Evolutionary conservation across 2,329 filamentous ascomycete species (phyloP), one percentile per base, ranked within the genome.

Genomic region (Aspergillus floridensis): DNA sequence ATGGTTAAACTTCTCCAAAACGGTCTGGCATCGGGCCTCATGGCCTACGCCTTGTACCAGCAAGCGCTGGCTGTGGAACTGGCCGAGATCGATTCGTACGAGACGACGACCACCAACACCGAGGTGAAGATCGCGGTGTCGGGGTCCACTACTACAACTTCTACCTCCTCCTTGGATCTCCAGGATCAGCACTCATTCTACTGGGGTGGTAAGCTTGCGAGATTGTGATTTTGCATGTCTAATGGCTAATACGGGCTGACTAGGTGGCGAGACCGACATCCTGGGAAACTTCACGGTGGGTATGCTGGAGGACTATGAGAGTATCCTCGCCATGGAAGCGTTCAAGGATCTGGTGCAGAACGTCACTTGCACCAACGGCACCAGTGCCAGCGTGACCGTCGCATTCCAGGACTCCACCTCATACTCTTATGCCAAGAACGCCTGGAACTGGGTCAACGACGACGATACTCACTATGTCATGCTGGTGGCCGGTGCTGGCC

Each of bases 381-480:
- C 61, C 19, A 61, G 61, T 21, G 56, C 59, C 32, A 59, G 61
- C 24, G 58, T 67, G 57, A 57, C 51, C 16, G 19, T 67, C 24
- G 59, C 54, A 11, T 64, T 66, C 49, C 47, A 61, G 14, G 53
- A 62, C 49, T 50, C 56, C n/a, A 31, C 49, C 6, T 57, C 59
- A 3, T 67, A 59, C 38, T 49, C 24, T n/a, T 61, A 64, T 53
- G 53, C 57, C 12, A 61, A 63, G 56, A 54, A 47, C 14, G 53
- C 49, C 46, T 68, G 66, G 65, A 41, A 58, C 44, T 70, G 66
- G 67, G 55, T 66, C 31, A 70, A 68, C 31, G 60, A 62, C 14
- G 55, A 49, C 2, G 59, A 63, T 35, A 50, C 63, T 31, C 60
- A 59, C 21, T 61, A 58, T 5, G 59, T 70, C 12, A 50, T 70